Base-by-base conservation (phyloP, 2,329 filamentous ascomycete genomes). In the Ustilaginoidea virens region DNA sequence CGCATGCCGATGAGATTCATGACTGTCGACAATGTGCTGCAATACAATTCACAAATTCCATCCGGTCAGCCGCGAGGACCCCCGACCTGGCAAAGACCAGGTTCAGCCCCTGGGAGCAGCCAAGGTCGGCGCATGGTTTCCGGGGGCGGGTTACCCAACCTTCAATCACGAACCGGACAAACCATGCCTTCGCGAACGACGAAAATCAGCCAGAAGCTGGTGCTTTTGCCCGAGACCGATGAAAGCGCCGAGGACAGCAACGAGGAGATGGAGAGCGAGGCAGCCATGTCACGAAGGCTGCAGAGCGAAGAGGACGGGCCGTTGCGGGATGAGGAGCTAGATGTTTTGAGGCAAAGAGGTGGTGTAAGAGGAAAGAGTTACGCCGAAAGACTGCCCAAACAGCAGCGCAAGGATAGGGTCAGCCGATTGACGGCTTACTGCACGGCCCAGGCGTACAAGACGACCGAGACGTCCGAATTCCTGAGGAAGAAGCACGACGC, bases 131-230 rank as follows among this genome's bases (percentile, higher is more conserved):
- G 52, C n/a, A 43, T 51, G 7, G 38, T 47, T 20, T 35, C 44
- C 8, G 43, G 49, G 5, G 53, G 57, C 8, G 55, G 56, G 8
- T 48, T 62, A 21, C 57, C 60, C 17, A 51, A 50, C 38, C 33
- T 46, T 4, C 51, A 50, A 15, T 55, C 53, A 16, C 56, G 63
- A 4, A 58, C 60, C 29, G 66, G 65, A 36, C 65, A 71, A 32
- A 66, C 62, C 25, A 56, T 94, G 39, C 90, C 87, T 1, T 78
- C 82, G 5, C 71, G 90, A 30, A 92, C 85, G 21, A 92, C 83
- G 17, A 94, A 96, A 53, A 78, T 92, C 38, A 93, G 82, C 51
- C 83, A 96, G 59, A 96, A 96, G 56, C 64, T 98, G n/a, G 90
- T 98, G 0, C 62, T 96, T 20, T 66, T 98, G 10, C 90, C 90